Percentiles rank a stretch among this genome's conserved stretches.
These are phyloP conservation scores for Komagataella populi DNA, from an alignment of 805 yeast species.

Conservation along the genomic window DNA sequence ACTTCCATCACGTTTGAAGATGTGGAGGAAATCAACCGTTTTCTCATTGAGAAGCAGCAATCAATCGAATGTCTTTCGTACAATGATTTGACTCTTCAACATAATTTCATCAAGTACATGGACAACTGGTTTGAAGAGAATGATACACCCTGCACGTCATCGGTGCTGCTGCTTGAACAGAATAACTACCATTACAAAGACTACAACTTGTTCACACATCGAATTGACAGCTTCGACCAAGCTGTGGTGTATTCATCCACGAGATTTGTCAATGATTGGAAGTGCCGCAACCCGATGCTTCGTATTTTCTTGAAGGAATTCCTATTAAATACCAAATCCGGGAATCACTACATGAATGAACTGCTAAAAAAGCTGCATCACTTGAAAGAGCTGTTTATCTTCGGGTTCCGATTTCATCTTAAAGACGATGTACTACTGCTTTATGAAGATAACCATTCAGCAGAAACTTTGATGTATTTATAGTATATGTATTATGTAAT, in stretches of 20 bases:
- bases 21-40: neutral
- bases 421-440: conserved; percentile 7
- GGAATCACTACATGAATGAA: conserved; percentile 1
- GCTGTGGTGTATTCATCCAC: conserved; percentile 5
- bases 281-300: conserved; percentile 6
- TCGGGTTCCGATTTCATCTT: conserved; percentile 13
- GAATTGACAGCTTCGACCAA: conserved; percentile 5
- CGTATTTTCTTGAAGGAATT: conserved; percentile 12
- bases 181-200: neutral
- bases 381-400: conserved; percentile 8
- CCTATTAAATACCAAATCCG: conserved; percentile 7
- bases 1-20: neutral
- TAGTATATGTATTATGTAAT: neutral
- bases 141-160: neutral
- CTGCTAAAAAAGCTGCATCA: conserved; percentile 1
- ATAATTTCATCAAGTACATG: neutral
- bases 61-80: neutral
- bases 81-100: neutral
- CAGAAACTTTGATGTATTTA: neutral
- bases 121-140: conserved; percentile 1
- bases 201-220: conserved; percentile 5
- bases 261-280: conserved; percentile 1
- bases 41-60: neutral
- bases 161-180: neutral
- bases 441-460: conserved; percentile 1